Evolutionary conservation across 352 stramenopile species (phyloP).

Genomic region (Phytophthora crassamura): DNA sequence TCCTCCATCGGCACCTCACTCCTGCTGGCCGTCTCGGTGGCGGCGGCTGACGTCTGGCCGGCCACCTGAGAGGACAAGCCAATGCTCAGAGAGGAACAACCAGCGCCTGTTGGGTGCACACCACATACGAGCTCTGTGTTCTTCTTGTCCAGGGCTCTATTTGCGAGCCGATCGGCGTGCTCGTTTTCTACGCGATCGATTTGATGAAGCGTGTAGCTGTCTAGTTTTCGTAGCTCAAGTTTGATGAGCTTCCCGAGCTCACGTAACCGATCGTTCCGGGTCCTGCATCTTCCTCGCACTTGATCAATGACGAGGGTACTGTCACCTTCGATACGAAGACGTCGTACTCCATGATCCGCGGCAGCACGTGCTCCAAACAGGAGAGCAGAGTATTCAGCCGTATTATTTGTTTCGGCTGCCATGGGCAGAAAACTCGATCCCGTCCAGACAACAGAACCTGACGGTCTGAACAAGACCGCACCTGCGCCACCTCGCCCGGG

Average conservation of each 20-base stretch:
- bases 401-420: conserved; percentile 34
- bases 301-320: conserved; percentile 19
- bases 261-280: neutral
- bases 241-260: neutral
- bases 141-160: neutral
- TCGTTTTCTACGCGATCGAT: conserved; percentile 30
- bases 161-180: conserved; percentile 28
- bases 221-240: neutral
- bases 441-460: conserved; percentile 20
- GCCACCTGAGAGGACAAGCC: too few relatives aligned
- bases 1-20: neutral
- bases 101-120: neutral
- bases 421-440: conserved; percentile 12
- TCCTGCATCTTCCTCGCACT: conserved; percentile 7
- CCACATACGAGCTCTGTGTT: neutral
- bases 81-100: too few relatives aligned
- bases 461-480: conserved; percentile 10
- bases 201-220: conserved; percentile 5
- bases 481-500: conserved; percentile 16
- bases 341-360: conserved; percentile 2
- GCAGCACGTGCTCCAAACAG: conserved; percentile 20
- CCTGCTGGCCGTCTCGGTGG: too few relatives aligned
- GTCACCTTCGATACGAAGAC: conserved; percentile 15
- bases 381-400: conserved; percentile 32
- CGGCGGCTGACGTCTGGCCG: too few relatives aligned